Percentiles rank a stretch among this genome's conserved stretches.
phyloP scores from a whole-genome alignment of 2,329 filamentous ascomycete species.

The Ophiocordyceps sinensis region DNA sequence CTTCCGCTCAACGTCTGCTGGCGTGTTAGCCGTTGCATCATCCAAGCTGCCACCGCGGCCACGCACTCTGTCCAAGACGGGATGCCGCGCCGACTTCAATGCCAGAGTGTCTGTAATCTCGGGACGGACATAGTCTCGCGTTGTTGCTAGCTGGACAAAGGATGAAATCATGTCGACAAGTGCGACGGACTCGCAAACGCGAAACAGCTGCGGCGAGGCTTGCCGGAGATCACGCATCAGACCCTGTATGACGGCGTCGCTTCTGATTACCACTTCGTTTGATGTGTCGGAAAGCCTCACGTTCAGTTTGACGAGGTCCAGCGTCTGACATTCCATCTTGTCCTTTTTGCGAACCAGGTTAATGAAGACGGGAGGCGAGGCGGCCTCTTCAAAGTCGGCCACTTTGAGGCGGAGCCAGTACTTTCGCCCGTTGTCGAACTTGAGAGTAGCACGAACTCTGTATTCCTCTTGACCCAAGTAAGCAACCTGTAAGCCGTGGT shows the following conservation, averaged over 20 bases:
- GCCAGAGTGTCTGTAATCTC: conserved; percentile 54
- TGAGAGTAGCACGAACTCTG: conserved; percentile 48
- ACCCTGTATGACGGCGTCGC: conserved; percentile 59
- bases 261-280: conserved; percentile 70
- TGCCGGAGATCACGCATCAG: conserved; percentile 59
- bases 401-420: conserved; percentile 61
- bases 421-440: conserved; percentile 62
- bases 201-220: conserved; percentile 62
- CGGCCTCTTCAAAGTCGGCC: conserved; percentile 44
- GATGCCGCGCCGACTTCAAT: conserved; percentile 62
- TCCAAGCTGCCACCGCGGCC: neutral
- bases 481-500: no score
- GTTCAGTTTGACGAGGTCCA: conserved; percentile 71
- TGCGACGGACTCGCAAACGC: conserved; percentile 72
- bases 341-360: conserved; percentile 61
- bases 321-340: conserved; percentile 75
- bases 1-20: conserved; percentile 43
- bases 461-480: conserved; percentile 30
- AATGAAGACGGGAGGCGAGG: conserved; percentile 56
- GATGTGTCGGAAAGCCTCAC: conserved; percentile 65
- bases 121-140: conserved; percentile 45
- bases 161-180: conserved; percentile 74
- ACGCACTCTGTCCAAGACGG: conserved; percentile 55
- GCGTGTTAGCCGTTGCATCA: conserved; percentile 1
- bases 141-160: conserved; percentile 61